Percentiles rank a stretch among this genome's conserved stretches.
Conservation (phyloP, 2,329 filamentous ascomycete genomes). For the Fusarium neocosmosporiellum region DNA sequence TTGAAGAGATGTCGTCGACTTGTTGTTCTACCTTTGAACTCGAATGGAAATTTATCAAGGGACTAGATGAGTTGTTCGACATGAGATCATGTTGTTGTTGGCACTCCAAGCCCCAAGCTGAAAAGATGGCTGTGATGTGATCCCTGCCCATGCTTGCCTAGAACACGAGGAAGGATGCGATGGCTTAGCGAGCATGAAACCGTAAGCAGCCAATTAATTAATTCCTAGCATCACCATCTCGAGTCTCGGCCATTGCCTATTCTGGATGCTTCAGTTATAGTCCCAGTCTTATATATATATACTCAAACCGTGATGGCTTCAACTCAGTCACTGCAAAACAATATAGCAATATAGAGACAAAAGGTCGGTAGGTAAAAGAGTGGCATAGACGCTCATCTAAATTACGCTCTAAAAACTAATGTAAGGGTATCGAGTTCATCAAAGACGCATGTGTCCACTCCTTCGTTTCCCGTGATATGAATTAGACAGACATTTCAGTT, state of each 20-base stretch:
- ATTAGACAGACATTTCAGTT: conserved; percentile 35
- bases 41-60: not conserved
- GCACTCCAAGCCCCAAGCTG: not conserved
- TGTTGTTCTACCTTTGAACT: not conserved
- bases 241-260: not conserved
- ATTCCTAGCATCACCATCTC: not conserved
- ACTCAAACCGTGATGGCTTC: not conserved
- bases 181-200: not conserved
- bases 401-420: conserved; percentile 35
- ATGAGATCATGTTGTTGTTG: not conserved
- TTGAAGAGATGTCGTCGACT: not conserved
- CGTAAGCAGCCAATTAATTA: not conserved
- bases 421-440: conserved; percentile 47
- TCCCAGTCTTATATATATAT: not conserved
- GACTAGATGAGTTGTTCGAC: not conserved
- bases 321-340: not conserved
- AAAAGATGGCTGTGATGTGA: not conserved
- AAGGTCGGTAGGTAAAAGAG: conserved; percentile 17
- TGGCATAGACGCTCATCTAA: conserved; percentile 40
- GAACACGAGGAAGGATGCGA: not conserved
- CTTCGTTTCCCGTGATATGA: conserved; percentile 45
- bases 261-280: not conserved
- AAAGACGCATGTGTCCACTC: conserved; percentile 45
- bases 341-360: not conserved
- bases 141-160: not conserved